These are phyloP conservation scores for Pseudocercospora ulei DNA, from an alignment of 2,329 filamentous ascomycete species.

Conservation along the genomic window DNA sequence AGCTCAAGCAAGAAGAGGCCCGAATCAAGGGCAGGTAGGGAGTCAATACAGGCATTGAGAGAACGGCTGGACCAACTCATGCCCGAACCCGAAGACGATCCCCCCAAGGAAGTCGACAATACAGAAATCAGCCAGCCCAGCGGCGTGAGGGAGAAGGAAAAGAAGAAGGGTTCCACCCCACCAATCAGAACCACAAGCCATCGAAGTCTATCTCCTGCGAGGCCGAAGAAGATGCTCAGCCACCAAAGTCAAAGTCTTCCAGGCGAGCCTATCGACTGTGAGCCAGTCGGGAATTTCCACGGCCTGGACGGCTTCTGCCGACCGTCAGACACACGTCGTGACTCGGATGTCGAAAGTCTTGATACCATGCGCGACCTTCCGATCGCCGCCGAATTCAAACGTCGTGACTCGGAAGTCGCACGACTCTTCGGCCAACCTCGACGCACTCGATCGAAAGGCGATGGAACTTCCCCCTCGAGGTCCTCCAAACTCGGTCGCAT, in stretches of 20 bases:
- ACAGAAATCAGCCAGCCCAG: neutral
- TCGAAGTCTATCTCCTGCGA: neutral
- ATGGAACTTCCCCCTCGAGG: neutral
- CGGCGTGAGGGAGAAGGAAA: neutral
- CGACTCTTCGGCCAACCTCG: slow-evolving; percentile 11
- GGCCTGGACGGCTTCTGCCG: neutral
- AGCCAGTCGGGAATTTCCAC: neutral
- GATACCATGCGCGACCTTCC: slow-evolving; percentile 5
- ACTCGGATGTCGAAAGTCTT: neutral
- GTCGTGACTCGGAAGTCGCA: slow-evolving; percentile 8
- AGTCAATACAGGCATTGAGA: slow-evolving; percentile 1
- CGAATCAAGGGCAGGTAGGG: slow-evolving; percentile 1
- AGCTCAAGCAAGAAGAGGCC: slow-evolving; percentile 4
- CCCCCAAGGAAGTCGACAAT: neutral
- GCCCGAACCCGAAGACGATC: neutral
- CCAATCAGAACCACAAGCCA: neutral
- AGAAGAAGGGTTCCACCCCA: neutral
- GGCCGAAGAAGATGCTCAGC: slow-evolving; percentile 5
- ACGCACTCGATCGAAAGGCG: neutral
- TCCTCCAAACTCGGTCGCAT: slow-evolving; percentile 1
- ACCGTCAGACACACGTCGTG: neutral
- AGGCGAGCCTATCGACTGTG: neutral
- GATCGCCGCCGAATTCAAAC: slow-evolving; percentile 6
- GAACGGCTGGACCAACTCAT: slow-evolving; percentile 1
- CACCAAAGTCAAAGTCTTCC: slow-evolving; percentile 2